Evolutionary conservation across 805 yeast species (phyloP).

Genomic region (Cyberlindnera euphorbiiphila): DNA sequence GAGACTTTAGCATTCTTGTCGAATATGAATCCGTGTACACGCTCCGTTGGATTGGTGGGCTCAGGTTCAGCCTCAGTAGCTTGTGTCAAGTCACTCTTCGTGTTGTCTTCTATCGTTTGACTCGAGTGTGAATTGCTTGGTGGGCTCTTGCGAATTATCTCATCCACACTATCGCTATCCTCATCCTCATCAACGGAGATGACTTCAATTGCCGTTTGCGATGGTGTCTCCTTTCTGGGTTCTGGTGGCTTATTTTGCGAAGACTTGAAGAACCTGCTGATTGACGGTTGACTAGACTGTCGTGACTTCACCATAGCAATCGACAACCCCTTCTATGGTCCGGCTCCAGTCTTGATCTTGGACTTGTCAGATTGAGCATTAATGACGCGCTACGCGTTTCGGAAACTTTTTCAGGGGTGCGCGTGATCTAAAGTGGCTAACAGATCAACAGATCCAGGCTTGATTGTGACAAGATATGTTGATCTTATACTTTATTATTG

Average conservation of each 20-base stretch:
- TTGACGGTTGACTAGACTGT: slow-evolving; percentile 13
- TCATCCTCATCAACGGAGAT: slow-evolving; percentile 4
- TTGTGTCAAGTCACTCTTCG: neutral
- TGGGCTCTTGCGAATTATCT: neutral
- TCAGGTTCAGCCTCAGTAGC: neutral
- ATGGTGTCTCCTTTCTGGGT: neutral
- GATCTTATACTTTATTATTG: too few species aligned
- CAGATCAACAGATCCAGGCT: too few species aligned
- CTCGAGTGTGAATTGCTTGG: too few species aligned
- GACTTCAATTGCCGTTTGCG: slow-evolving; percentile 2
- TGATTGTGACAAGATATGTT: too few species aligned
- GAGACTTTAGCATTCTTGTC: slow-evolving; percentile 4
- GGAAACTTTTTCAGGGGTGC: too few species aligned
- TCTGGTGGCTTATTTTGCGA: slow-evolving; percentile 5
- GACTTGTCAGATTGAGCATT: too few species aligned
- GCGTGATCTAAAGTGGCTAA: too few species aligned
- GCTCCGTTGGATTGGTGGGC: neutral
- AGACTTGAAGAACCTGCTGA: slow-evolving; percentile 12
- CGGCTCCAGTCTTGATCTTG: too few species aligned
- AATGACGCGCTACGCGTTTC: too few species aligned
- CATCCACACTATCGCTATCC: neutral
- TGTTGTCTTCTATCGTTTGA: neutral
- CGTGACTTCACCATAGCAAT: too few species aligned
- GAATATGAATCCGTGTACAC: slow-evolving; percentile 11
- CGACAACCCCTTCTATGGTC: too few species aligned